Evolutionary conservation across 192 early-diverging fungal genomes (phyloP), one percentile per base, ranked within the genome.

Genomic region (Mycoemilia scoparia): DNA sequence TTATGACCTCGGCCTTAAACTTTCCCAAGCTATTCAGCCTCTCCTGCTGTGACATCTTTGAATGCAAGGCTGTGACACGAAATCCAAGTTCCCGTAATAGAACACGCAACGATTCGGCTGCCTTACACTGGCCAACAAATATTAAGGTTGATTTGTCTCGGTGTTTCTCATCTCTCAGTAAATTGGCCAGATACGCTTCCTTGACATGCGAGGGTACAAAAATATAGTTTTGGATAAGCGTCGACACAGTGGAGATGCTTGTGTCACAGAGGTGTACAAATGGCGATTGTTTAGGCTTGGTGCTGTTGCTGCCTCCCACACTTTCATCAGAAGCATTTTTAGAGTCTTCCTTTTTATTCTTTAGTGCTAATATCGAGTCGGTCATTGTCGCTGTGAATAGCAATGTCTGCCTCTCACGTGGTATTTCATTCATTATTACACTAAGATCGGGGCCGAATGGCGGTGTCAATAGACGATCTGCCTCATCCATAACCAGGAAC

Each of bases 321-420:
- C n/a, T n/a, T n/a, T n/a, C n/a, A n/a, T n/a, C n/a, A n/a, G n/a
- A n/a, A n/a, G n/a, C n/a, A n/a, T n/a, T 49, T 60, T n/a, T n/a
- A n/a, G n/a, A n/a, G 24, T 21, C 21, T 6, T 31, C 25, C 24
- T 53, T 57, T 0, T 57, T 38, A 19, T 75, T 56, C 13, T 51
- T 54, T 3, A 93, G 53, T 10, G 67, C 70, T 37, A 92, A 51
- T 24, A 99, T 93, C 22, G 71, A 77, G 7, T 76, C 66, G 3
- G 92, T 88, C 79, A 96, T 86, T 8, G 96, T 99, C 14, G 96
- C 96, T 7, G 89, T 87, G 51, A 95, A 99, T 36, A 99, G 45
- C 14, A 99, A 55, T 0, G 92, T 96, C 43, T 97, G 90, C 0
- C 96, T 70, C 32, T 79, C 70, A 30, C 69, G 58, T 2, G 96